Evolutionary conservation across 2,329 filamentous ascomycete genomes (phyloP).

Genomic region (Amesomyces nigricolor): DNA sequence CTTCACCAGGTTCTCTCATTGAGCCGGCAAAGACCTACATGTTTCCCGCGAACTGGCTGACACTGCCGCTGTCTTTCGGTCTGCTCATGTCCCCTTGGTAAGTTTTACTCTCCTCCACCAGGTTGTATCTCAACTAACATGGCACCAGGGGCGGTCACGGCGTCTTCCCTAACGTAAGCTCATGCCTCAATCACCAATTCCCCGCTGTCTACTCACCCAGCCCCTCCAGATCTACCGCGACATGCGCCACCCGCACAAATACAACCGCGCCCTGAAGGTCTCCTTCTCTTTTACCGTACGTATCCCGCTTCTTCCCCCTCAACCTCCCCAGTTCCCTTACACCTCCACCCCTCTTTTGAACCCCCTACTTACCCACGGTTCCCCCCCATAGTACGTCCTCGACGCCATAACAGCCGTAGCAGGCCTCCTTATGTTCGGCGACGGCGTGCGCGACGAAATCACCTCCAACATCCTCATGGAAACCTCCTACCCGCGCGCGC

Average conservation of each 20-base stretch:
- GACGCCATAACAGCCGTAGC: slow-evolving; percentile 77
- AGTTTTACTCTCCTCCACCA: neutral
- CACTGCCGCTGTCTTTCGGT: slow-evolving; percentile 81
- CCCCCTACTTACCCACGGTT: neutral
- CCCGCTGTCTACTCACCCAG: slow-evolving; percentile 5
- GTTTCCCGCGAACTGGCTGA: slow-evolving; percentile 80
- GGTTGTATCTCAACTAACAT: neutral
- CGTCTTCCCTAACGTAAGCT: slow-evolving; percentile 69
- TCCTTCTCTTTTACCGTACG: slow-evolving; percentile 81
- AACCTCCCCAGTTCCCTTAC: neutral
- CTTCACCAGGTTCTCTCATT: slow-evolving; percentile 74
- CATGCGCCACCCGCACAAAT: slow-evolving; percentile 74
- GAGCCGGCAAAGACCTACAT: slow-evolving; percentile 75
- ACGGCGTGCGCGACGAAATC: slow-evolving; percentile 79
- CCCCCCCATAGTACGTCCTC: slow-evolving; percentile 56
- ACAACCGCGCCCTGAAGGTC: slow-evolving; percentile 64
- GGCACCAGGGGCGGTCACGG: slow-evolving; percentile 48
- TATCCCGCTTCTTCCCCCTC: slow-evolving; percentile 6
- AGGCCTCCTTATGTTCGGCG: slow-evolving; percentile 91
- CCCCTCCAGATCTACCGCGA: slow-evolving; percentile 50
- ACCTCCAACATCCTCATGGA: slow-evolving; percentile 81
- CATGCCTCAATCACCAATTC: neutral
- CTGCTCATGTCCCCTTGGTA: slow-evolving; percentile 71
- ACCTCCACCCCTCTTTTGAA: neutral
- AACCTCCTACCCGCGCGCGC: slow-evolving; percentile 63